Evolutionary conservation across 305 asterid genomes (phyloP), one percentile per base, ranked within the genome.

Genomic region (Ajuga reptans): DNA sequence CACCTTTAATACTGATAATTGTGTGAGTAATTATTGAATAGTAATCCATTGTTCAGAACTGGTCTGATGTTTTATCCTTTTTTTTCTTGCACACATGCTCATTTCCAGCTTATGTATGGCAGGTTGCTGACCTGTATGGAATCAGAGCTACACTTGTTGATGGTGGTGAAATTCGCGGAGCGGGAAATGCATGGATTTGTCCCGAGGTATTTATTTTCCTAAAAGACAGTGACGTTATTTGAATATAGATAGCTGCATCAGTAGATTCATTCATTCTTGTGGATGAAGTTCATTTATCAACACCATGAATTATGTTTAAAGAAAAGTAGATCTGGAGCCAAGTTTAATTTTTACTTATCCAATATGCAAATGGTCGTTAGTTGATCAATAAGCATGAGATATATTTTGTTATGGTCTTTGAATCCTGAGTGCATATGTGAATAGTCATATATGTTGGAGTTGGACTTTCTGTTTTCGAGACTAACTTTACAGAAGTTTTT

Each of bases 81-180:
- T 29, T 64, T 72, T 58, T 49, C 42, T 61, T 53, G 29, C 34
- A 9, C 24, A 15, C 46, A 14, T 67, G 55, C 74, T 52, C 64
- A 69, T 66, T 60, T 71, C 47, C 24, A 71, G 69, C 75, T 60
- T 78, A 80, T 21, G 36, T 51, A 55, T 68, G 82, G 56, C 82
- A 93, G 99, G 99, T 93, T 70, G 97, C 99, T 68, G 99, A 93
- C 80, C 84, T 93, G 83, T 93, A 93, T 77, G 99, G 99, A 71
- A 93, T 94, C 83, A 86, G 98, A 80, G 98, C 95, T 60, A 89
- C 92, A 75, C 96, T 91, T 71, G 91, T 91, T 76, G 99, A 94
- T 85, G 99, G 99, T 56, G 99, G 99, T 76, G 99, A 94, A 82
- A 91, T 94, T 79, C 97, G 99, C 17, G 99, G 99, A 73, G 99